Conservation (phyloP, 169 alveolate species). For the Ichthyophthirius multifiliis region DNA sequence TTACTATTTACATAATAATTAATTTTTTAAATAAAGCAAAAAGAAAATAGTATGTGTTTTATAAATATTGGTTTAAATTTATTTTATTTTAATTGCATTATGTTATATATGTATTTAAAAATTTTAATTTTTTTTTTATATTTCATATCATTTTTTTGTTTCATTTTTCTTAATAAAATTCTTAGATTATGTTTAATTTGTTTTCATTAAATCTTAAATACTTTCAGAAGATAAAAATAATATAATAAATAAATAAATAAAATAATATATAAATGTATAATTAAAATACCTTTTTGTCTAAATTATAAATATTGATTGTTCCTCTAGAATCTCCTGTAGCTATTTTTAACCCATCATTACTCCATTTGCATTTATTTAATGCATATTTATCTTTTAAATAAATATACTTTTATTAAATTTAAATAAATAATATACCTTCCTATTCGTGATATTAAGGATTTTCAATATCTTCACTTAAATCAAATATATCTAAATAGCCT, state of each 20-base stretch:
- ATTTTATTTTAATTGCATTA: no score
- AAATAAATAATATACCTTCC: background rate
- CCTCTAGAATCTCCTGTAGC: slow-evolving; percentile 63
- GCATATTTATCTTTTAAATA: slow-evolving; percentile 30
- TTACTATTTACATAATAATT: no score
- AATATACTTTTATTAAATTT: background rate
- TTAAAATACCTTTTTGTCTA: slow-evolving; percentile 31
- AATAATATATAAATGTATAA: background rate
- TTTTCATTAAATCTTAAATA: background rate
- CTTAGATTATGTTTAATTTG: background rate
- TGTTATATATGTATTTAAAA: no score
- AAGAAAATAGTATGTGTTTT: no score
- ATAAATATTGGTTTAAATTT: no score
- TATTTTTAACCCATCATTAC: slow-evolving; percentile 53
- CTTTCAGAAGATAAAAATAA: background rate
- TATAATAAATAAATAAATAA: no score
- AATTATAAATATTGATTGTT: slow-evolving; percentile 36
- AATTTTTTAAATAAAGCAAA: no score
- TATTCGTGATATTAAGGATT: slow-evolving; percentile 32
- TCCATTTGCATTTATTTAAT: slow-evolving; percentile 52
- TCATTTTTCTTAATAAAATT: no score
- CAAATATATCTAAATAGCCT: slow-evolving; percentile 66
- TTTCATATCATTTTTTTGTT: no score
- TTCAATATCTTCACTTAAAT: slow-evolving; percentile 52
- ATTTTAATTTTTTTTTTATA: no score